Conservation (phyloP, 2,329 filamentous ascomycete genomes). For the Ophiosphaerella herpotricha region DNA sequence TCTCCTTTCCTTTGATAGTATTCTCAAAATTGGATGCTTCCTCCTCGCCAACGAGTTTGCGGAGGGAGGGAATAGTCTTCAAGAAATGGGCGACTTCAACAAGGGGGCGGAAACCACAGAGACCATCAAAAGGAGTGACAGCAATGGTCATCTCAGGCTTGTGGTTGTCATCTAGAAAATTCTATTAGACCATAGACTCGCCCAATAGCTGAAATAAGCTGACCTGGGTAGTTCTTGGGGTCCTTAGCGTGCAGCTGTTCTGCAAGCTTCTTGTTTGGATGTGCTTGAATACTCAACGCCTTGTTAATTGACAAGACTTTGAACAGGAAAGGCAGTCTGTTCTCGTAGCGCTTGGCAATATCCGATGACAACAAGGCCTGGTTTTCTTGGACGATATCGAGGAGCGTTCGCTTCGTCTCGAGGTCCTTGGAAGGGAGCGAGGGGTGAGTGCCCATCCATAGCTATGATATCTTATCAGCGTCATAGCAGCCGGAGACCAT, state of each 20-base stretch:
- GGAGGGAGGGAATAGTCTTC: constrained; percentile 60
- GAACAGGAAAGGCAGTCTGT: constrained; percentile 93
- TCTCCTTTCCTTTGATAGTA: constrained; percentile 58
- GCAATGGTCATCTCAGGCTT: constrained; percentile 99
- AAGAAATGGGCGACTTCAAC: constrained; percentile 87
- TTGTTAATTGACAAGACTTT: constrained; percentile 97
- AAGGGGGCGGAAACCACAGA: constrained; percentile 92
- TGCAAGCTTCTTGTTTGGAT: constrained; percentile 93
- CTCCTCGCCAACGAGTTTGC: constrained; percentile 55
- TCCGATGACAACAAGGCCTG: constrained; percentile 76
- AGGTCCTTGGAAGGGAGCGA: constrained; percentile 93
- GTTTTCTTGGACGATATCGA: constrained; percentile 88
- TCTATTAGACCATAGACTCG: constrained; percentile 9
- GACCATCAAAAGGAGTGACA: constrained; percentile 91
- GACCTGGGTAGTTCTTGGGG: constrained; percentile 85
- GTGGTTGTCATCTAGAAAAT: constrained; percentile 84
- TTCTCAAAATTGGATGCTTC: constrained; percentile 52
- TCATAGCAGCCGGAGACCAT: not conserved
- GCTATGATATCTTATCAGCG: constrained; percentile 56
- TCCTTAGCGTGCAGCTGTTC: constrained; percentile 85
- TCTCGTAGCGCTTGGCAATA: constrained; percentile 74
- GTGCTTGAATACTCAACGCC: constrained; percentile 94
- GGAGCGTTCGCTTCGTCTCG: constrained; percentile 78
- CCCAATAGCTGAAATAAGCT: constrained; percentile 2
- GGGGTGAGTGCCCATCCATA: constrained; percentile 99